Percentiles rank a stretch among this genome's conserved stretches.
Conservation (phyloP, 306 rosid genomes). For the Sesbania bispinosa region DNA sequence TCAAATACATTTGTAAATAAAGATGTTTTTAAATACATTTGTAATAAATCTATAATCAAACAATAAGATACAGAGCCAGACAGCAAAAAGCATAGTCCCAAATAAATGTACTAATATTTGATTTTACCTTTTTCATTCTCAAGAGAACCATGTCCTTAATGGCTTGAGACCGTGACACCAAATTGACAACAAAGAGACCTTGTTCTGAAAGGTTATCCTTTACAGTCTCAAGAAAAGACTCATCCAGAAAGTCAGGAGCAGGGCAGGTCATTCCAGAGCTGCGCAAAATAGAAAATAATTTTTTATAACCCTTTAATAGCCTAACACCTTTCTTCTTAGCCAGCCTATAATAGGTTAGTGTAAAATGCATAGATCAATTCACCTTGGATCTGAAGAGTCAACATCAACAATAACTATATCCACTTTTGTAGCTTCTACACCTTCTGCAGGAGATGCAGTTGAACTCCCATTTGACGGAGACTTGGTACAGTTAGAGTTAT, state of each 20-base stretch:
- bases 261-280: slow-evolving; percentile 94
- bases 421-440: slow-evolving; percentile 38
- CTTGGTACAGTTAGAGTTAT: neutral
- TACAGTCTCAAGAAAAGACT: slow-evolving; percentile 64
- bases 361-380: slow-evolving; percentile 27
- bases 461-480: slow-evolving; percentile 34
- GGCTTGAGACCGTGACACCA: slow-evolving; percentile 82
- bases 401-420: slow-evolving; percentile 86
- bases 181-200: slow-evolving; percentile 80
- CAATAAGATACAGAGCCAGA: neutral
- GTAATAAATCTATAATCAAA: neutral
- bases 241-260: slow-evolving; percentile 72
- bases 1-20: neutral
- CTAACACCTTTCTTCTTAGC: neutral
- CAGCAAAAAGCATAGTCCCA: neutral
- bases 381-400: slow-evolving; percentile 92
- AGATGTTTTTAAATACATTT: neutral
- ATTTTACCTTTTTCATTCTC: slow-evolving; percentile 78
- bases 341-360: slow-evolving; percentile 1
- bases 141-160: slow-evolving; percentile 57
- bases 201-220: slow-evolving; percentile 60
- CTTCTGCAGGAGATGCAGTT: slow-evolving; percentile 29
- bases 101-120: slow-evolving; percentile 1
- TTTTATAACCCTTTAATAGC: neutral
- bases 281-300: slow-evolving; percentile 26